A percentile compares a stretch with the other conserved stretches of the same genome.
These are phyloP conservation scores for Rhodotorula sphaerocarpa DNA, from an alignment of 768 basidiomycete genomes.

Conservation along the genomic window DNA sequence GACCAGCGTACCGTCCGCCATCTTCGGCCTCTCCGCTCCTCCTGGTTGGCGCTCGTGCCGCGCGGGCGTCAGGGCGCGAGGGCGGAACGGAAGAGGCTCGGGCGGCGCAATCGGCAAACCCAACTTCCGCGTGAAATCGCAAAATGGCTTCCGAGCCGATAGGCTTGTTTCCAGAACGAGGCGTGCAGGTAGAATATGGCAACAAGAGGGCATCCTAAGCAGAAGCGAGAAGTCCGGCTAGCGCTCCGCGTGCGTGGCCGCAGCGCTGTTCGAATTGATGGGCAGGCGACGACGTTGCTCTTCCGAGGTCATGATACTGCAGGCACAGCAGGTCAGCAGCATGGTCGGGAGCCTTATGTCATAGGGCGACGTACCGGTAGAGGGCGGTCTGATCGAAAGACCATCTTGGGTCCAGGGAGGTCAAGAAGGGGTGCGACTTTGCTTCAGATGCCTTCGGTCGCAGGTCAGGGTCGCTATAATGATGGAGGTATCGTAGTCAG, in stretches of 20 bases:
- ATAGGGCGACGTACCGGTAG: neutral
- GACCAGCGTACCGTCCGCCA: too few species aligned
- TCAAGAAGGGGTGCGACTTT: constrained; percentile 34
- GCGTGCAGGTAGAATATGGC: too few species aligned
- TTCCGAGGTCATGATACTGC: constrained; percentile 25
- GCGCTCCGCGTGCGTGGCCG: neutral
- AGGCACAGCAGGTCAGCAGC: neutral
- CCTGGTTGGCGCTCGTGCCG: too few species aligned
- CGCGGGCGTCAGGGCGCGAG: too few species aligned
- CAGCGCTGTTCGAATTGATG: neutral
- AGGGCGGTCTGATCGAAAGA: constrained; percentile 28
- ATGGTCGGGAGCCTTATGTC: too few species aligned
- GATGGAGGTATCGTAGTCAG: neutral
- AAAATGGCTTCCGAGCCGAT: too few species aligned
- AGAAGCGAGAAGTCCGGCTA: neutral
- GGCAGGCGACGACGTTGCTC: neutral
- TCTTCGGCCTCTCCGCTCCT: too few species aligned
- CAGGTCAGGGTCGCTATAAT: constrained; percentile 28
- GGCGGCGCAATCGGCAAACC: too few species aligned
- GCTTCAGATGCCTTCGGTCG: constrained; percentile 35
- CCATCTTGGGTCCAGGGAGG: constrained; percentile 19
- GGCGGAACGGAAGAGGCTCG: too few species aligned
- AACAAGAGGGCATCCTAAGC: too few species aligned
- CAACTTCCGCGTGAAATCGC: too few species aligned
- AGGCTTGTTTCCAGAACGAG: too few species aligned